Percentiles rank a stretch among this genome's conserved stretches.
Evolutionary conservation across 805 yeast genomes (phyloP).

Genomic region (Spathaspora hagerdaliae): DNA sequence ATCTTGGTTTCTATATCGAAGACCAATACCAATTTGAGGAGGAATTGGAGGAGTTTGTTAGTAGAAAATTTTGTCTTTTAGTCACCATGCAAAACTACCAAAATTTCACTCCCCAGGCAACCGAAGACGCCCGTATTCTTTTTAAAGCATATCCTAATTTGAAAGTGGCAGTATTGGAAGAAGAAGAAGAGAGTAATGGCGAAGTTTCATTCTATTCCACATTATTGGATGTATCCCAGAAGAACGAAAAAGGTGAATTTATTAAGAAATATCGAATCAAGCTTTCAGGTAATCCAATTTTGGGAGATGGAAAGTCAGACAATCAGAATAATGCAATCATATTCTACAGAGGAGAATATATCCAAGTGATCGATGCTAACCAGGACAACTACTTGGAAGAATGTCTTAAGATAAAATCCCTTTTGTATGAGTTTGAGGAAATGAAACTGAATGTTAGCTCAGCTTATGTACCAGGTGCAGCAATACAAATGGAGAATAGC

Average conservation of each 20-base stretch:
- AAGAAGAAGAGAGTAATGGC: slow-evolving; percentile 39
- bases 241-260: slow-evolving; percentile 51
- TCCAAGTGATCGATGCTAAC: slow-evolving; percentile 93
- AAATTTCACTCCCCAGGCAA: slow-evolving; percentile 61
- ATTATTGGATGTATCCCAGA: slow-evolving; percentile 32
- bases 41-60: slow-evolving; percentile 46
- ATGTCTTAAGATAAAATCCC: slow-evolving; percentile 84
- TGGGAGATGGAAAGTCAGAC: slow-evolving; percentile 96
- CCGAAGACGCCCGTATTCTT: slow-evolving; percentile 61
- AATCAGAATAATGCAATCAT: slow-evolving; percentile 87
- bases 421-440: slow-evolving; percentile 89
- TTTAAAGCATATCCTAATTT: slow-evolving; percentile 71
- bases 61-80: slow-evolving; percentile 73
- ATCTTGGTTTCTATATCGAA: slow-evolving; percentile 40
- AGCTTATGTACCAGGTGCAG: slow-evolving; percentile 52
- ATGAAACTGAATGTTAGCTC: slow-evolving; percentile 45
- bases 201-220: slow-evolving; percentile 58
- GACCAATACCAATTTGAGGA: slow-evolving; percentile 10
- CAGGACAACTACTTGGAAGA: slow-evolving; percentile 95
- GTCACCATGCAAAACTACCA: slow-evolving; percentile 86
- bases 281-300: slow-evolving; percentile 88
- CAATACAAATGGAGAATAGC: slow-evolving; percentile 10
- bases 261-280: slow-evolving; percentile 51
- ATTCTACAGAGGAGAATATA: slow-evolving; percentile 89
- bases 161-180: slow-evolving; percentile 51